phyloP scores from a whole-genome alignment of 148 eudicot genomes.

The Cornus kousa region DNA sequence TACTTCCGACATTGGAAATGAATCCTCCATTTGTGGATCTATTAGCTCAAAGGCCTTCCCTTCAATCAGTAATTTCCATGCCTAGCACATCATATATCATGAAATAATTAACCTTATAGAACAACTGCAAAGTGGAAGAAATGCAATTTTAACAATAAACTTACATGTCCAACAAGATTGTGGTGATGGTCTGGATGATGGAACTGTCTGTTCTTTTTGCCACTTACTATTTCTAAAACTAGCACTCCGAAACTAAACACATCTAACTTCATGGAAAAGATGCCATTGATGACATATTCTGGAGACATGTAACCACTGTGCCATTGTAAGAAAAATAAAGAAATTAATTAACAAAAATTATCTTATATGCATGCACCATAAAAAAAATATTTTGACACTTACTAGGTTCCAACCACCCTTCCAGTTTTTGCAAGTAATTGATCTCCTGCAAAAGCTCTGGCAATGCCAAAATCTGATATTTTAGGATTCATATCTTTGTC shows the following conservation, averaged over 20 bases:
- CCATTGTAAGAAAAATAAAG: not conserved
- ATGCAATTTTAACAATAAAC: slow-evolving; percentile 3
- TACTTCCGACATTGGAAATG: slow-evolving; percentile 2
- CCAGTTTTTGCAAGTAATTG: slow-evolving; percentile 10
- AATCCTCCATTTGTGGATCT: slow-evolving; percentile 3
- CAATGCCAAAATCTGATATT: slow-evolving; percentile 8
- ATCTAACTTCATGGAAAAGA: slow-evolving; percentile 44
- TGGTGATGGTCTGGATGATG: slow-evolving; percentile 22
- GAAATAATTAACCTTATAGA: not conserved
- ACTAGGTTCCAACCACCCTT: slow-evolving; percentile 16
- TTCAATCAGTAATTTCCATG: slow-evolving; percentile 32
- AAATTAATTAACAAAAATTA: not conserved
- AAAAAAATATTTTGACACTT: not conserved
- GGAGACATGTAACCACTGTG: slow-evolving; percentile 56
- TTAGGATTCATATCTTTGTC: slow-evolving; percentile 11
- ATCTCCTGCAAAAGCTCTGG: slow-evolving; percentile 12
- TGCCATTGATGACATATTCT: slow-evolving; percentile 46
- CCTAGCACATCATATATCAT: slow-evolving; percentile 6
- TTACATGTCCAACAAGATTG: slow-evolving; percentile 43
- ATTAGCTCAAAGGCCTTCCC: slow-evolving; percentile 8
- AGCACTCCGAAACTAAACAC: slow-evolving; percentile 53
- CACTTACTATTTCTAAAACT: slow-evolving; percentile 40
- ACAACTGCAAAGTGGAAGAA: not conserved
- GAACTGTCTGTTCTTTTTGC: slow-evolving; percentile 33
- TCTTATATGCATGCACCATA: not conserved